Evolutionary conservation across 2,329 filamentous ascomycete genomes (phyloP), one percentile per base, ranked within the genome.

Genomic region (Furcasterigmium furcatum): DNA sequence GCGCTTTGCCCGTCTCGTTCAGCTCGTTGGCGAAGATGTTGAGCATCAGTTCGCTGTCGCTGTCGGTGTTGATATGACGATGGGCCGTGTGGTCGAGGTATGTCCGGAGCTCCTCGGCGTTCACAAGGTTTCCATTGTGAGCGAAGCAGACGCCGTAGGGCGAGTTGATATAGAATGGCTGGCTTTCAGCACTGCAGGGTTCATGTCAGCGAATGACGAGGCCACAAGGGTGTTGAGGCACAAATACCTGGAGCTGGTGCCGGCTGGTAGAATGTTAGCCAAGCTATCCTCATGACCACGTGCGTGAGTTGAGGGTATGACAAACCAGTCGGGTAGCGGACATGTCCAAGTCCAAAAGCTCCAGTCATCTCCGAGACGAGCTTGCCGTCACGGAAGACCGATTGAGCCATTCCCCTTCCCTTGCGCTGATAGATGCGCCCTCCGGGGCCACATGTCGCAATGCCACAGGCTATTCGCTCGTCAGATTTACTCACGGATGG

Each of bases 261-360:
- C 40, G 12, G 40, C 40, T n/a, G n/a, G n/a, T 12, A 7, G 24
- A 27, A 7, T 27, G 24, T 27, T 12, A 27, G 24, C 12, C 24
- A 27, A 7, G 24, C 7, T 27, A 27, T 27, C 46, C 91, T 91
- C 10, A 88, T 87, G 9, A n/a, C n/a, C n/a, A n/a, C n/a, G n/a
- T n/a, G n/a, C n/a, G n/a, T n/a, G n/a, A n/a, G n/a, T n/a, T n/a
- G n/a, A n/a, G n/a, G n/a, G n/a, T n/a, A n/a, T n/a, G n/a, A n/a
- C n/a, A n/a, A n/a, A n/a, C n/a, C n/a, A n/a, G 91, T 96, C 10
- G 91, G 91, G 66, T 96, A 96, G 63, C 91, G 78, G 55, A 96
- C 68, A 66, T 96, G 91, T 36, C 82, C 87, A 49, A 96, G 76
- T 3, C 64, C 19, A 13, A n/a, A 13, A 9, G 8, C 7, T 27